Evolutionary conservation across 169 alveolate species (phyloP), one percentile per base, ranked within the genome.

Genomic region (Eimeria mitis): DNA sequence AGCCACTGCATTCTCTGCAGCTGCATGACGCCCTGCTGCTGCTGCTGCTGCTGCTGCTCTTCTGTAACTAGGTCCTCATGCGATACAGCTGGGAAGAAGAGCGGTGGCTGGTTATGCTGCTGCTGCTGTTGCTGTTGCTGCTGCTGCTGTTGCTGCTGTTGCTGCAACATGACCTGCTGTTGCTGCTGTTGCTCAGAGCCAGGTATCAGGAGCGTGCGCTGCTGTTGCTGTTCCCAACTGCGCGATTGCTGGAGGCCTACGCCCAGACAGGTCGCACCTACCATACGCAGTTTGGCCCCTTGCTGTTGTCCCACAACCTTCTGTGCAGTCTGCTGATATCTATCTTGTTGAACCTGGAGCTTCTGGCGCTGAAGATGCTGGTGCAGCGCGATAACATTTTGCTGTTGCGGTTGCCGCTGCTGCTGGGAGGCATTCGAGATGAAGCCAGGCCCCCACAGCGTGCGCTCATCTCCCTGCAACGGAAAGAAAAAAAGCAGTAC

Each of bases 1-100:
- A 81, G 89, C 73, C 89, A 81, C 49, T 81, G 89, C 89, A 81
- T 81, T 23, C 73, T 25, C 89, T 81, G 73, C 89, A 81, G 44
- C 21, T 81, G 89, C 89, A 81, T n/a, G 70, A 28, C 68, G 70
- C 89, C 89, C 44, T 81, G 73, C 49, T 81, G 89, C 40, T 81
- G 89, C 13, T 81, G 89, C 13, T 81, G 89, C 61, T 81, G 89
- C 70, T 81, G 88, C 68, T 78, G 63, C 61, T 52, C 89, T 31
- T 49, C 70, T n/a, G 70, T 28, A 19, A 81, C 56, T 31, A 81
- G 68, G 49, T 52, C 71, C n/a, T 54, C 71, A 9, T 49, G 89
- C 34, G 89, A 28, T 34, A 81, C 89, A 47, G 65, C 52, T 81
- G 89, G 89, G 31, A 81, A 49, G 71, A 49, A 49, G 49, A 81